Percentiles rank a stretch among this genome's conserved stretches.
phyloP scores from a whole-genome alignment of 2,329 filamentous ascomycete species.

The Elsinoe arachidis region DNA sequence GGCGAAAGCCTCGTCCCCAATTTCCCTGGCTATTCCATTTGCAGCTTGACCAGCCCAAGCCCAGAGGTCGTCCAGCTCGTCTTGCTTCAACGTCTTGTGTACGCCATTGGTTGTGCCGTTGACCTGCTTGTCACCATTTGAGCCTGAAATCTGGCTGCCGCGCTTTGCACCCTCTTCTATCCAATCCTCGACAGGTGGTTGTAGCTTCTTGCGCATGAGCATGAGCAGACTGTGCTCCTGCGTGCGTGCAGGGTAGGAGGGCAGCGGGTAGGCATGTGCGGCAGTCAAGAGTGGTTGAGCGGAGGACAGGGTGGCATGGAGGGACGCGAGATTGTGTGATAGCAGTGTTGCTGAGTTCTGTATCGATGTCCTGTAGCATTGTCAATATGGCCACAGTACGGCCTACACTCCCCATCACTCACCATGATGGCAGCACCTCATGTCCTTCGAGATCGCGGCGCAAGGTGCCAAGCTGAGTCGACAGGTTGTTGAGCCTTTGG shows the following conservation, averaged over 20 bases:
- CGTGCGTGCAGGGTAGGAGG: slow-evolving; percentile 59
- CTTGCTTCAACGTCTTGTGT: slow-evolving; percentile 29
- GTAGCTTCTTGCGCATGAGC: slow-evolving; percentile 73
- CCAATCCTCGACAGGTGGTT: slow-evolving; percentile 66
- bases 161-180: slow-evolving; percentile 43
- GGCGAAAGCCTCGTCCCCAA: slow-evolving; percentile 39
- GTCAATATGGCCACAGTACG: slow-evolving; percentile 7
- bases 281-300: slow-evolving; percentile 60
- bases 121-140: slow-evolving; percentile 17
- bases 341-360: slow-evolving; percentile 23
- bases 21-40: slow-evolving; percentile 36
- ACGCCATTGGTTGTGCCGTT: slow-evolving; percentile 14
- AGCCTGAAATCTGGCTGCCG: slow-evolving; percentile 1
- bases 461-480: slow-evolving; percentile 21
- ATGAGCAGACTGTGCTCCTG: slow-evolving; percentile 51
- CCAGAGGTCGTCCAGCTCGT: slow-evolving; percentile 54
- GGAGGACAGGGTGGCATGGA: slow-evolving; percentile 56
- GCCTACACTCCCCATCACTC: slow-evolving; percentile 15
- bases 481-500: slow-evolving; percentile 24
- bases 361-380: slow-evolving; percentile 22
- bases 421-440: slow-evolving; percentile 29
- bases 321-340: slow-evolving; percentile 54
- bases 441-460: slow-evolving; percentile 22
- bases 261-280: slow-evolving; percentile 66
- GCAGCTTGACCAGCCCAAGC: slow-evolving; percentile 44